A percentile compares a stretch with the other conserved stretches of the same genome.
These are phyloP conservation scores for Sporopachydermia quercuum DNA, from an alignment of 805 yeast genomes.

Conservation along the genomic window DNA sequence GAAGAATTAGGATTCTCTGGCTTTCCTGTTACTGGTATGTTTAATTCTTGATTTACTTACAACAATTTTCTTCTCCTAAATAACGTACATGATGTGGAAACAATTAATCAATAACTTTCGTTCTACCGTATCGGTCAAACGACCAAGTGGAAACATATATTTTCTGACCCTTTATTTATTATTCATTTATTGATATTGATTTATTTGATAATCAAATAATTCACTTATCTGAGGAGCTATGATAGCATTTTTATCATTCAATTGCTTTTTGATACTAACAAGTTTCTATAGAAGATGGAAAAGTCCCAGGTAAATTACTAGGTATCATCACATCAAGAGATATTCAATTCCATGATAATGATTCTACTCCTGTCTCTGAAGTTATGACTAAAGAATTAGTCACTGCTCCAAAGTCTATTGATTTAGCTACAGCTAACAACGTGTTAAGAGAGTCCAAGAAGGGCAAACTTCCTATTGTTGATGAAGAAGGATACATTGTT, in stretches of 20 bases:
- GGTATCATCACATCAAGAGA: slow-evolving; percentile 98
- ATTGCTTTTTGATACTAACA: slow-evolving; percentile 16
- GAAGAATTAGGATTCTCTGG: slow-evolving; percentile 79
- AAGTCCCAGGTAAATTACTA: slow-evolving; percentile 73
- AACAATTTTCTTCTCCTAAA: slow-evolving; percentile 1
- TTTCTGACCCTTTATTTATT: slow-evolving; percentile 21
- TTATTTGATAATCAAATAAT: slow-evolving; percentile 3
- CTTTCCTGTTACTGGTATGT: slow-evolving; percentile 99
- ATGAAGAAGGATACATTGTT: slow-evolving; percentile 56
- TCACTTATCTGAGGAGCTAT: neutral
- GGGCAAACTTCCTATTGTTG: slow-evolving; percentile 94
- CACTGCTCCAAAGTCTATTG: slow-evolving; percentile 72
- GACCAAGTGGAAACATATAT: slow-evolving; percentile 77
- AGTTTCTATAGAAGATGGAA: slow-evolving; percentile 52
- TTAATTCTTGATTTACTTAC: slow-evolving; percentile 4
- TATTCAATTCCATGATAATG: slow-evolving; percentile 82
- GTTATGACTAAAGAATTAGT: slow-evolving; percentile 85
- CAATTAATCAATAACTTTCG: slow-evolving; percentile 73
- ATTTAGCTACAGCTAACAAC: slow-evolving; percentile 75
- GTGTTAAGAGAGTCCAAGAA: slow-evolving; percentile 85
- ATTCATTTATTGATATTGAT: slow-evolving; percentile 1
- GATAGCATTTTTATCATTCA: neutral
- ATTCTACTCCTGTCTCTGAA: slow-evolving; percentile 43
- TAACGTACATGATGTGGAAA: neutral
- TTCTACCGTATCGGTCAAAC: slow-evolving; percentile 97